These are phyloP conservation scores for Candida tibetensis DNA, from an alignment of 805 yeast genomes.

Conservation along the genomic window DNA sequence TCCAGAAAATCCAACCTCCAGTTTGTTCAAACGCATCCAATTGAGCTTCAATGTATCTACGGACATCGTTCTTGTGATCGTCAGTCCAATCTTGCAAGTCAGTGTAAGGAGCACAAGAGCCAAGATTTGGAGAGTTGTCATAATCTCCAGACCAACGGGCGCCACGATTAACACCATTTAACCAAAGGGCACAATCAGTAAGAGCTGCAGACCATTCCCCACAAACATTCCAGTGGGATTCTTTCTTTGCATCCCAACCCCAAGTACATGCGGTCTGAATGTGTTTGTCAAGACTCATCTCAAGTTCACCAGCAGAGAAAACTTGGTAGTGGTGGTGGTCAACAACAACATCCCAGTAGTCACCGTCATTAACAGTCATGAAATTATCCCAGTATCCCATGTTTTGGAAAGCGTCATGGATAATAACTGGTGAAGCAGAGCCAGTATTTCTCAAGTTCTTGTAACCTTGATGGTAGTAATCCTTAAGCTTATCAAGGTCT, in stretches of 20 bases:
- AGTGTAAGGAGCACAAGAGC: constrained; percentile 52
- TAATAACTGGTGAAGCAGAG: constrained; percentile 49
- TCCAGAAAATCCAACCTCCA: constrained; percentile 92
- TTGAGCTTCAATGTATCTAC: constrained; percentile 84
- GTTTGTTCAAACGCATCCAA: constrained; percentile 72
- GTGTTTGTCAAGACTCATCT: constrained; percentile 59
- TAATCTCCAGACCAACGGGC: constrained; percentile 86
- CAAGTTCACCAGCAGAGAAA: constrained; percentile 62
- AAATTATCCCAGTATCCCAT: constrained; percentile 58
- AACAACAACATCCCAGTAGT: constrained; percentile 64
- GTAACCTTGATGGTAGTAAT: constrained; percentile 65
- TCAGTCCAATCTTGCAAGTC: constrained; percentile 51
- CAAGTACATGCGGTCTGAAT: constrained; percentile 36
- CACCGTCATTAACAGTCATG: constrained; percentile 29
- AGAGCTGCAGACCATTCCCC: constrained; percentile 82
- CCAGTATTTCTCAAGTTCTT: constrained; percentile 54
- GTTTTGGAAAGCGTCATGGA: constrained; percentile 80
- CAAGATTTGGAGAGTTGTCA: constrained; percentile 44
- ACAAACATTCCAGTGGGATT: constrained; percentile 69
- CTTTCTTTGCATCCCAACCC: constrained; percentile 36
- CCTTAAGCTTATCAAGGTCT: constrained; percentile 54
- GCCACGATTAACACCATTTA: constrained; percentile 70
- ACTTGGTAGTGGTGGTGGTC: constrained; percentile 94
- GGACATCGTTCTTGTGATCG: constrained; percentile 52
- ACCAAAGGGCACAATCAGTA: constrained; percentile 87